phyloP scores from a whole-genome alignment of 148 eudicot species.

The Silene uniflora region DNA sequence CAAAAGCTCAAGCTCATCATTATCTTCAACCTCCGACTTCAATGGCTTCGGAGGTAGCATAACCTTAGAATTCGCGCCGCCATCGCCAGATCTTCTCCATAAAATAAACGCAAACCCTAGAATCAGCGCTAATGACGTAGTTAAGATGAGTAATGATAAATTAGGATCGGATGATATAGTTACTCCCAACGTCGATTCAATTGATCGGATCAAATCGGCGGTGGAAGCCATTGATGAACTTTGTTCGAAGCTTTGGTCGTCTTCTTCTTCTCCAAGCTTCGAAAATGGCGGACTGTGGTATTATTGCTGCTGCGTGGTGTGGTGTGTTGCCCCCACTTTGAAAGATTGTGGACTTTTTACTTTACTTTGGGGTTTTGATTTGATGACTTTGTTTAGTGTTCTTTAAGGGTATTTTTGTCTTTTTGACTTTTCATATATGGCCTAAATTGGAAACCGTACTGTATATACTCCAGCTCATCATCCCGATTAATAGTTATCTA shows the following conservation, averaged over 20 bases:
- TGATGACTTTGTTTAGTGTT: too few relatives aligned
- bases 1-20: constrained; percentile 48
- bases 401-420: too few relatives aligned
- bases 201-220: constrained; percentile 37
- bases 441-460: too few relatives aligned
- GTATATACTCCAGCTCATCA: too few relatives aligned
- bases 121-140: constrained; percentile 58
- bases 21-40: constrained; percentile 37
- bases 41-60: constrained; percentile 40
- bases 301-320: too few relatives aligned
- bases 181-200: constrained; percentile 44
- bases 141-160: constrained; percentile 29
- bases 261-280: not conserved
- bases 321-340: too few relatives aligned
- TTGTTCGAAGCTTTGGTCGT: not conserved
- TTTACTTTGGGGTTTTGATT: too few relatives aligned
- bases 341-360: too few relatives aligned
- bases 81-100: constrained; percentile 51
- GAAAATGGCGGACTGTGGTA: too few relatives aligned
- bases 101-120: constrained; percentile 47
- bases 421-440: too few relatives aligned
- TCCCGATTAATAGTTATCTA: too few relatives aligned
- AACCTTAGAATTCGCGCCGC: constrained; percentile 33
- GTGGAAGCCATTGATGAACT: not conserved
- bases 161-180: constrained; percentile 25